These are phyloP conservation scores for Sclerotinia borealis DNA, from an alignment of 2,329 filamentous ascomycete genomes.

Conservation along the genomic window DNA sequence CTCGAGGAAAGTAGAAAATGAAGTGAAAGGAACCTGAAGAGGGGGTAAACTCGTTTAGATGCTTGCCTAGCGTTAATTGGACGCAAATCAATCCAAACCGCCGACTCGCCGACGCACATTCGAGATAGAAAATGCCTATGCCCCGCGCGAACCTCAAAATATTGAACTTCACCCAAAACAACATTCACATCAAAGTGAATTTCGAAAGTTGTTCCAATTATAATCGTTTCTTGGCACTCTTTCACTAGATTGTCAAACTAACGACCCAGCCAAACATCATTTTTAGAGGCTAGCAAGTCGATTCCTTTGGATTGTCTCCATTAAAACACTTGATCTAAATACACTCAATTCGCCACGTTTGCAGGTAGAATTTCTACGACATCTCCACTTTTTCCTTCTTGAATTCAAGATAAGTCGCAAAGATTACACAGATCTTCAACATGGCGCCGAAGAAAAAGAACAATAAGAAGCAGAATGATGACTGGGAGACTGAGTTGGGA, in stretches of 20 bases:
- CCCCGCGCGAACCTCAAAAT: conserved; percentile 10
- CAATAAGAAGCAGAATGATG: conserved; percentile 76
- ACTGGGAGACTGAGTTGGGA: conserved; percentile 92
- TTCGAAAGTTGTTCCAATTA: background rate
- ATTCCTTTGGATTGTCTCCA: background rate
- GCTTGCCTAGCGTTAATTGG: conserved; percentile 4
- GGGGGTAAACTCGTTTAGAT: background rate
- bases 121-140: conserved; percentile 9
- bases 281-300: background rate
- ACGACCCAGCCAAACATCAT: background rate
- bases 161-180: background rate
- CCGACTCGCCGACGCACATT: background rate
- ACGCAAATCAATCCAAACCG: conserved; percentile 3
- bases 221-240: conserved; percentile 10
- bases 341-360: background rate
- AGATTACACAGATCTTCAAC: conserved; percentile 28
- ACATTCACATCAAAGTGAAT: background rate
- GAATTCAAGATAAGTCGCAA: background rate
- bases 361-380: background rate
- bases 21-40: background rate
- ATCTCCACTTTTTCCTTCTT: background rate
- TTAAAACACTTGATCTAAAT: background rate
- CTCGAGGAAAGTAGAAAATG: background rate
- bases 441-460: conserved; percentile 98
- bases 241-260: conserved; percentile 11